Conservation (phyloP, 2,329 filamentous ascomycete species). For the Penicillium sp. region DNA sequence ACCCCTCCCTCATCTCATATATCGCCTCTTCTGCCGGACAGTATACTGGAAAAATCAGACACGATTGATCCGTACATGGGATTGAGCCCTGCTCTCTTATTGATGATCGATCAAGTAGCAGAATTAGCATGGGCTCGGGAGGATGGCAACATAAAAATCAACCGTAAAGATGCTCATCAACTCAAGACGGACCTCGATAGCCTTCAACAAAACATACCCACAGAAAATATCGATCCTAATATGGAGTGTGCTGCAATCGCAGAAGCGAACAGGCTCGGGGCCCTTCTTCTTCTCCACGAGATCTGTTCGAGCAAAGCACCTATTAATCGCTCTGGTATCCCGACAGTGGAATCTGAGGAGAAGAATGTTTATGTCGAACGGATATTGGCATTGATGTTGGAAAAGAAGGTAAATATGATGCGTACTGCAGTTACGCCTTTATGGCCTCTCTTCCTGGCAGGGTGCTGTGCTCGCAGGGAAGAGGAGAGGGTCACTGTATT, state of each 20-base stretch:
- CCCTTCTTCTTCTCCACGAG: slow-evolving; percentile 25
- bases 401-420: slow-evolving; percentile 22
- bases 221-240: slow-evolving; percentile 3
- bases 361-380: slow-evolving; percentile 12
- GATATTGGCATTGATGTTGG: slow-evolving; percentile 20
- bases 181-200: slow-evolving; percentile 11
- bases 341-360: slow-evolving; percentile 1
- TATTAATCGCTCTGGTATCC: not conserved
- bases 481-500: slow-evolving; percentile 24
- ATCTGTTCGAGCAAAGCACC: slow-evolving; percentile 11
- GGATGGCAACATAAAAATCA: not conserved
- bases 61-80: slow-evolving; percentile 30
- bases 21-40: slow-evolving; percentile 8
- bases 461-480: slow-evolving; percentile 25
- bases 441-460: slow-evolving; percentile 32
- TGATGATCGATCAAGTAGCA: slow-evolving; percentile 25
- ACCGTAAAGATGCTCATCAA: not conserved
- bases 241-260: slow-evolving; percentile 25
- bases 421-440: slow-evolving; percentile 27
- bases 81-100: slow-evolving; percentile 25
- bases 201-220: slow-evolving; percentile 15
- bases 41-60: slow-evolving; percentile 18
- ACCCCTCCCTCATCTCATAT: slow-evolving; percentile 4
- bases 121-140: slow-evolving; percentile 20
- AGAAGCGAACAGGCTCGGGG: slow-evolving; percentile 26